Conservation (phyloP, 129 eudicot genomes). For the Pulicaria dysenterica region DNA sequence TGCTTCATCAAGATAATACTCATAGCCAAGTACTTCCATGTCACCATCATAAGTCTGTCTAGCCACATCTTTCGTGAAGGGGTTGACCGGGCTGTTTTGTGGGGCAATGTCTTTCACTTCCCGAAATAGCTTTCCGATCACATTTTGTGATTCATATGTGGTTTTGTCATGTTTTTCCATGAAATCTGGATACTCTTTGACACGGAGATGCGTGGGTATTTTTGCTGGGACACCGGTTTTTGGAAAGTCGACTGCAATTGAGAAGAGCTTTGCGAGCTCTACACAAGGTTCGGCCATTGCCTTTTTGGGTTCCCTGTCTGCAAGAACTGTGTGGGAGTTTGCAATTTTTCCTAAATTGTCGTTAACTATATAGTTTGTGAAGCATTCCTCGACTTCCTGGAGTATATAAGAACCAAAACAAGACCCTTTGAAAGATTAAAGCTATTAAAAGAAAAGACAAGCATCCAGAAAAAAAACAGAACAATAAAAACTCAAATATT, state of each 20-base stretch:
- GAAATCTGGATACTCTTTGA: constrained; percentile 77
- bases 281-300: constrained; percentile 62
- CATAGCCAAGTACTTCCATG: constrained; percentile 62
- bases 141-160: constrained; percentile 55
- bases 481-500: too few species aligned
- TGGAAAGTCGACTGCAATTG: constrained; percentile 85
- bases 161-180: constrained; percentile 84
- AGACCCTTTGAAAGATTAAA: not conserved
- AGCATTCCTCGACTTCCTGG: constrained; percentile 79
- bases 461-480: not conserved
- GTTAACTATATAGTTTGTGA: constrained; percentile 74
- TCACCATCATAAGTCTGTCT: constrained; percentile 54
- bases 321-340: constrained; percentile 80
- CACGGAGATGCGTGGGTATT: constrained; percentile 64
- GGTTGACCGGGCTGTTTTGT: constrained; percentile 28
- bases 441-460: not conserved
- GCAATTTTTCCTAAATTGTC: constrained; percentile 83
- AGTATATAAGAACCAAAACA: constrained; percentile 9
- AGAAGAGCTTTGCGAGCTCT: constrained; percentile 65
- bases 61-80: constrained; percentile 61
- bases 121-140: constrained; percentile 81
- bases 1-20: constrained; percentile 57
- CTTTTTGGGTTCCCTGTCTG: constrained; percentile 53
- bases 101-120: constrained; percentile 66
- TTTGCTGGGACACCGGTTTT: constrained; percentile 88